Evolutionary conservation across 2,329 filamentous ascomycete genomes (phyloP), one percentile per base, ranked within the genome.

Genomic region (Acarospora socialis): DNA sequence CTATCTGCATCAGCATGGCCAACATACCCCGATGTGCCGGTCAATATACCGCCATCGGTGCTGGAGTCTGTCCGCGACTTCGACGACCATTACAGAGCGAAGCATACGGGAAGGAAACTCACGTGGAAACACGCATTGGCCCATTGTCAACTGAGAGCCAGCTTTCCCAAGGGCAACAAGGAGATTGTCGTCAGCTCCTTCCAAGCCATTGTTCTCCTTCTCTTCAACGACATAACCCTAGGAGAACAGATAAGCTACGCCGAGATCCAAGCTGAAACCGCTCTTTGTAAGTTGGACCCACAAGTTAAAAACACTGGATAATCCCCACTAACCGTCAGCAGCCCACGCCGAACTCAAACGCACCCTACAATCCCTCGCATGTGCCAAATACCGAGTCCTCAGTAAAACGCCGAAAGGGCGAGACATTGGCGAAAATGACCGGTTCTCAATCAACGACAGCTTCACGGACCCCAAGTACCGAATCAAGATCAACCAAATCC

Each of bases 401-500:
- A 68, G 61, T 25, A 98, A 98, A 57, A 71, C 77, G 39, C 90
- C 90, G 21, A 84, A 81, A 54, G 78, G 81, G 32, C 73, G 77
- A 33, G 86, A 98, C 0, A 74, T 98, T 43, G 68, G 70, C 36
- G 50, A 63, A 1, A 81, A 71, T 0, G 92, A 98, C 56, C 81
- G 76, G 0, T 98, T 98, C 48, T 73, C 72, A 0, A 76, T 92
- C 48, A 94, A 94, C 59, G 56, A 67, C 26, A 53, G 53, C 10
- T 98, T 98, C 56, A 61, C 61, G 2, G 79, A 94, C 49, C 68
- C 76, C 13, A 92, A 90, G 55, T 80, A 81, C 56, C 75, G 84
- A 35, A 77, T 98, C 59, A 98, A 98, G 63, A 94, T 98, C 63
- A 98, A 95, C 59, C 87, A 94, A 57, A 90, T 98, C 45, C 90